Evolutionary conservation across 2,329 filamentous ascomycete genomes (phyloP).

Genomic region (Aspergillus glaucus): DNA sequence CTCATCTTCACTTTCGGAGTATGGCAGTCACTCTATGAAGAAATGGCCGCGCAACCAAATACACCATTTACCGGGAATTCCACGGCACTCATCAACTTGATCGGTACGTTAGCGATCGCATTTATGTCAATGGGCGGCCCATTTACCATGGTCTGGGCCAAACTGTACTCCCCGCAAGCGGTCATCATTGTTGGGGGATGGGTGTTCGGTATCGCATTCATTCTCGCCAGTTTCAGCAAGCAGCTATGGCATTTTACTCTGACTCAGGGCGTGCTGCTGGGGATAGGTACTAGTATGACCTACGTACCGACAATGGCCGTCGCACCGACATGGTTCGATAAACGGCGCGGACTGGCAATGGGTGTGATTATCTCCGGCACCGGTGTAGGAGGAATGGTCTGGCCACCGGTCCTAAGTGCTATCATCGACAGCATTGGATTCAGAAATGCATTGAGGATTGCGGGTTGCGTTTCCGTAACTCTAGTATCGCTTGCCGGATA

Average conservation of each 20-base stretch:
- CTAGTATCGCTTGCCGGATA: conserved; percentile 23
- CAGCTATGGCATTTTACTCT: conserved; percentile 29
- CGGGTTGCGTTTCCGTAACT: conserved; percentile 21
- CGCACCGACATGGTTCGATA: conserved; percentile 34
- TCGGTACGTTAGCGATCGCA: conserved; percentile 32
- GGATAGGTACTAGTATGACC: conserved; percentile 33
- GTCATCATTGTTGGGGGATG: conserved; percentile 29
- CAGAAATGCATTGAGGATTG: conserved; percentile 32
- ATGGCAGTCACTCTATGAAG: conserved; percentile 37
- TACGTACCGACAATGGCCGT: conserved; percentile 37
- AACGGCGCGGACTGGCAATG: conserved; percentile 34
- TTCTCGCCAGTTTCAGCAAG: conserved; percentile 30
- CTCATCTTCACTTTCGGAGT: conserved; percentile 38
- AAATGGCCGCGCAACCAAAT: conserved; percentile 18
- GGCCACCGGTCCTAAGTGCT: conserved; percentile 28
- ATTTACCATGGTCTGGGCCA: conserved; percentile 30
- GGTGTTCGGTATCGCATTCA: conserved; percentile 28
- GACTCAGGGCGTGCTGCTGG: conserved; percentile 34
- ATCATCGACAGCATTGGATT: conserved; percentile 31
- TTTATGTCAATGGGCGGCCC: conserved; percentile 35
- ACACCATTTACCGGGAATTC: conserved; percentile 31
- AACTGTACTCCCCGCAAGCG: conserved; percentile 25
- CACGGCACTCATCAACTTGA: conserved; percentile 33
- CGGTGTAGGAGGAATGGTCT: conserved; percentile 36
- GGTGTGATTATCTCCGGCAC: conserved; percentile 35